Conservation (phyloP, 1,284 basidiomycete species). For the Pisolithus thermaeus region DNA sequence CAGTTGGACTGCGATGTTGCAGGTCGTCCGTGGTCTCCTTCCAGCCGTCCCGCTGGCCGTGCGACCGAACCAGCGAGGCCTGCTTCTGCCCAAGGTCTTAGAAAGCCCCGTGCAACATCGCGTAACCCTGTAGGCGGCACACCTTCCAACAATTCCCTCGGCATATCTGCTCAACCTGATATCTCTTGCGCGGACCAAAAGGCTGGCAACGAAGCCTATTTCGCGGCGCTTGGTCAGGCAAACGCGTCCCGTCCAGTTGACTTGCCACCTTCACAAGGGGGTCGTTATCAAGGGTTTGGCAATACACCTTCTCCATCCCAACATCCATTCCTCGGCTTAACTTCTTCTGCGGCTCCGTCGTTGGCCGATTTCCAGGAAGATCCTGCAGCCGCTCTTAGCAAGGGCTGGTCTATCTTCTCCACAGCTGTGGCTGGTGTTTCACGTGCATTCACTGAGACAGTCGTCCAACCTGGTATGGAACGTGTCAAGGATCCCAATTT, state of each 20-base stretch:
- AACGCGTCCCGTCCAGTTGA: conserved; percentile 68
- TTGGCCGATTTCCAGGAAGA: conserved; percentile 74
- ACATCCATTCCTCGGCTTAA: conserved; percentile 58
- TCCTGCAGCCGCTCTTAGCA: conserved; percentile 69
- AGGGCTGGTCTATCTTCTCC: conserved; percentile 82
- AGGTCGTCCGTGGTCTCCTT: conserved; percentile 67
- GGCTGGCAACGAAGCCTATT: conserved; percentile 71
- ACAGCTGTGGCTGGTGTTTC: conserved; percentile 69
- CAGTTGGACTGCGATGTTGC: conserved; percentile 69
- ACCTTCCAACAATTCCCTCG: conserved; percentile 34
- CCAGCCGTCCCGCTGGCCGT: conserved; percentile 49
- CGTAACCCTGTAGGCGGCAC: conserved; percentile 36
- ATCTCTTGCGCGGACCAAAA: conserved; percentile 48
- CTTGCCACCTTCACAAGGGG: conserved; percentile 81
- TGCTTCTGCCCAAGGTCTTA: conserved; percentile 65
- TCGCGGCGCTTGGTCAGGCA: conserved; percentile 62
- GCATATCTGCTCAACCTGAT: conserved; percentile 42
- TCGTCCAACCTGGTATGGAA: conserved; percentile 79
- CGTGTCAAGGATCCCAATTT: conserved; percentile 71
- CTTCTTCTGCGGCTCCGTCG: conserved; percentile 66
- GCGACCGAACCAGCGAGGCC: conserved; percentile 47
- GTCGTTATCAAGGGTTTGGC: conserved; percentile 81
- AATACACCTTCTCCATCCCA: conserved; percentile 54
- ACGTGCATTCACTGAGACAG: conserved; percentile 68
- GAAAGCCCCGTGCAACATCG: conserved; percentile 66